Percentiles rank a stretch among this genome's conserved stretches.
These are phyloP conservation scores for Lizonia empirigonia DNA, from an alignment of 2,329 filamentous ascomycete species.

Conservation along the genomic window DNA sequence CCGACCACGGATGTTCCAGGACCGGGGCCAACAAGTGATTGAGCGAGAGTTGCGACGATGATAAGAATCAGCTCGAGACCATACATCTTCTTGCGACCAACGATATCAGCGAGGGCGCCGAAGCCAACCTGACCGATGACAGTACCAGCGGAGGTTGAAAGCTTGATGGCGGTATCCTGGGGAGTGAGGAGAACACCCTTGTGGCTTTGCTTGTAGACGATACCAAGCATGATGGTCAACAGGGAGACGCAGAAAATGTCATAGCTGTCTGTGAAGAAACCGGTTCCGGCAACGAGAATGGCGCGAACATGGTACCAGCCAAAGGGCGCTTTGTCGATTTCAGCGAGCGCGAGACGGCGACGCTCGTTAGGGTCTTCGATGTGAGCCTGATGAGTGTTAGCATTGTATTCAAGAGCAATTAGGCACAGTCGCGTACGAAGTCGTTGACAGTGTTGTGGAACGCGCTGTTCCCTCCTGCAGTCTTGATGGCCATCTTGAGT, in stretches of 20 bases:
- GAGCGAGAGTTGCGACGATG: slow-evolving; percentile 48
- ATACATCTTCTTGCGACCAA: slow-evolving; percentile 85
- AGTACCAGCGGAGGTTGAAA: slow-evolving; percentile 81
- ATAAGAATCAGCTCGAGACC: slow-evolving; percentile 57
- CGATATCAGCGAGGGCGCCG: slow-evolving; percentile 65
- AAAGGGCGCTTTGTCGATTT: slow-evolving; percentile 81
- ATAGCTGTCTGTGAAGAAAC: slow-evolving; percentile 87
- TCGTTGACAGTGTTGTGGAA: slow-evolving; percentile 68
- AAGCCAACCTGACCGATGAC: slow-evolving; percentile 83
- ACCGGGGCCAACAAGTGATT: slow-evolving; percentile 42
- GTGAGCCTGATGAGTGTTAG: slow-evolving; percentile 46
- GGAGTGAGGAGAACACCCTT: slow-evolving; percentile 61
- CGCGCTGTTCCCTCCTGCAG: slow-evolving; percentile 38
- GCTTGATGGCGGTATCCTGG: slow-evolving; percentile 85
- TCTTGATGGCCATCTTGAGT: slow-evolving; percentile 22
- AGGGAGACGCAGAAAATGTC: slow-evolving; percentile 59
- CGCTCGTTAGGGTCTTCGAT: slow-evolving; percentile 76
- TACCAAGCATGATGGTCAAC: slow-evolving; percentile 70
- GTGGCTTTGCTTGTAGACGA: slow-evolving; percentile 70
- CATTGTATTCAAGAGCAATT: too few species aligned
- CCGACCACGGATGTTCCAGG: slow-evolving; percentile 46
- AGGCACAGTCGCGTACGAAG: slow-evolving; percentile 49
- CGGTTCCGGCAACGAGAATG: slow-evolving; percentile 78
- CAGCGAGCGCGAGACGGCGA: slow-evolving; percentile 76
- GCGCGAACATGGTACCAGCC: slow-evolving; percentile 83